Evolutionary conservation across 1,284 basidiomycete genomes (phyloP), one percentile per base, ranked within the genome.

Genomic region (Cutaneotrichosporon sp.): DNA sequence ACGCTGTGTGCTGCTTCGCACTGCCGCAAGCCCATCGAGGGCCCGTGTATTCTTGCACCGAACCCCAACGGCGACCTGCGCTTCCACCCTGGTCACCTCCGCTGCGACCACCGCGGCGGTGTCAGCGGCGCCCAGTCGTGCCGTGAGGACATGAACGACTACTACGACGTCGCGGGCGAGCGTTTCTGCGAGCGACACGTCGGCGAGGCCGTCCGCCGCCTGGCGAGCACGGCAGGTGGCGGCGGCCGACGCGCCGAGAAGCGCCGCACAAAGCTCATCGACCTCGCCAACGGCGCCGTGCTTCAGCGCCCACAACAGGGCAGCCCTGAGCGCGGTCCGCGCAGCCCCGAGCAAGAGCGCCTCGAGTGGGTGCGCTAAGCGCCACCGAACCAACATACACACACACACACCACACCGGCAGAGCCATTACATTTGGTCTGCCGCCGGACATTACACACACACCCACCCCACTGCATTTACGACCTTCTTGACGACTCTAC

Each of bases 11-110:
- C 87, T 5, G 81, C 86, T 2, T 68, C 80, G 4, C 77, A 77
- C n/a, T 94, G 90, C 69, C 83, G 86, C 8, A 81, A 86, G 70
- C 90, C 90, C 1, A 90, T 94, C 64, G 90, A 94, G 74, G 90
- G 90, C 1, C 83, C 88, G 1, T 93, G 90, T 67, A 87, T 90
- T 12, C 82, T 91, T 4, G 67, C 72, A 1, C 59, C 70, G 20
- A 86, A 84, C 15, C 84, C 89, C 59, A 23, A n/a, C 10, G 50
- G 53, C 15, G 85, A 86, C 14, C 83, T 82, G 61, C 80, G 85
- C 34, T 92, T 86, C 74, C 90, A 93, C 68, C 87, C 89, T 3
- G 86, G 87, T 54, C 88, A 91, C 67, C 80, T 93, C 64, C 75
- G 82, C 15, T 81, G 81, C 58, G 74, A 75, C 54, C 68, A 73